phyloP scores from a whole-genome alignment of 805 yeast species.

The Wickerhamiella australiensis region DNA sequence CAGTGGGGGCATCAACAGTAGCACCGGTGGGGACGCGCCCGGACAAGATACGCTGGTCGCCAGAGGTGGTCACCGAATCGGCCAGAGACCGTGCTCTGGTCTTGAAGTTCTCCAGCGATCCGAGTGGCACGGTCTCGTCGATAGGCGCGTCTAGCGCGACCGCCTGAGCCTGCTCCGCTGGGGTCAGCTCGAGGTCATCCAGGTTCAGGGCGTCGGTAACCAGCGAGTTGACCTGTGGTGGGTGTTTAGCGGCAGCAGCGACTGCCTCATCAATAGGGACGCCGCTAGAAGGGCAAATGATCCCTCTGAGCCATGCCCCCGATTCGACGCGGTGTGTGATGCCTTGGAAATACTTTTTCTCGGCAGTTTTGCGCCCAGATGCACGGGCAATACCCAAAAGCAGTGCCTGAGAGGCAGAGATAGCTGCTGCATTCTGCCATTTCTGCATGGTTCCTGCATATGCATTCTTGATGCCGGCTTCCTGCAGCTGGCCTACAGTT shows the following conservation, averaged over 20 bases:
- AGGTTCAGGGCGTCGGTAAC: not conserved
- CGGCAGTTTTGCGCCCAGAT: slow-evolving; percentile 11
- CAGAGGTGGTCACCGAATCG: slow-evolving; percentile 11
- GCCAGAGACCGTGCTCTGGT: slow-evolving; percentile 12
- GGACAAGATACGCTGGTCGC: slow-evolving; percentile 12
- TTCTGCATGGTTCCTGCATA: not conserved
- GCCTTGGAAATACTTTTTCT: slow-evolving; percentile 9
- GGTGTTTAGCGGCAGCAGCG: slow-evolving; percentile 4
- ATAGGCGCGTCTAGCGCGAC: slow-evolving; percentile 14
- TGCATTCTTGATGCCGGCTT: not conserved
- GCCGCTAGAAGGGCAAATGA: slow-evolving; percentile 17
- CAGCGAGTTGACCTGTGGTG: slow-evolving; percentile 4
- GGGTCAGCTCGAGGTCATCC: slow-evolving; percentile 11
- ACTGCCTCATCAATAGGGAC: slow-evolving; percentile 15
- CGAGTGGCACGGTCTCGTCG: slow-evolving; percentile 14
- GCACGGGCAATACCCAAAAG: slow-evolving; percentile 15
- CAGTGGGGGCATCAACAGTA: slow-evolving; percentile 12
- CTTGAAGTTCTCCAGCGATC: slow-evolving; percentile 12
- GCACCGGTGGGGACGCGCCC: not conserved
- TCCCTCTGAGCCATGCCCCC: slow-evolving; percentile 20
- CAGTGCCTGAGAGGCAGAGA: slow-evolving; percentile 13
- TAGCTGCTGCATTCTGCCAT: slow-evolving; percentile 5
- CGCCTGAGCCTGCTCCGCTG: slow-evolving; percentile 12
- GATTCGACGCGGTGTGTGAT: slow-evolving; percentile 15
- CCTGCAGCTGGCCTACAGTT: slow-evolving; percentile 13